phyloP scores from a whole-genome alignment of 139 green algal species.

The Asterochloris erici region DNA sequence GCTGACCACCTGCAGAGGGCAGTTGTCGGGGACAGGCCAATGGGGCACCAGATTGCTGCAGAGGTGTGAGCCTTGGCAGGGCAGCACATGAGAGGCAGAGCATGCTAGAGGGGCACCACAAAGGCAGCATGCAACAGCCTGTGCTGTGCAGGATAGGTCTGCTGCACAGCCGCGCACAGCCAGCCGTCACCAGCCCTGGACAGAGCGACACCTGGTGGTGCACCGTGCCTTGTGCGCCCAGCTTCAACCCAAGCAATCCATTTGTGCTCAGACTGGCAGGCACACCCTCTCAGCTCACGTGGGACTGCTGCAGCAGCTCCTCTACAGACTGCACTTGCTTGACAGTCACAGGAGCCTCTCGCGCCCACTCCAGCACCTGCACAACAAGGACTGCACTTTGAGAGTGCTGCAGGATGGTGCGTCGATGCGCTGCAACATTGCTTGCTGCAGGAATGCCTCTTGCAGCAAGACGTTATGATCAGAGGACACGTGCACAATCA shows the following conservation, averaged over 20 bases:
- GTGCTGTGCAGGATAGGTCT: too few species aligned
- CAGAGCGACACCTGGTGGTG: background rate
- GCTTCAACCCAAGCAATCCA: background rate
- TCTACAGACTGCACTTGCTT: conserved; percentile 78
- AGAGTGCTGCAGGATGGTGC: too few species aligned
- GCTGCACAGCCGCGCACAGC: too few species aligned
- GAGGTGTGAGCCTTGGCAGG: background rate
- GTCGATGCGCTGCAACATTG: too few species aligned
- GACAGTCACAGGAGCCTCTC: conserved; percentile 71
- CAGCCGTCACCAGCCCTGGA: too few species aligned
- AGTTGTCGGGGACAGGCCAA: background rate
- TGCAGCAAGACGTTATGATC: too few species aligned
- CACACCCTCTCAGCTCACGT: conserved; percentile 56
- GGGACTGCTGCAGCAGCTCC: conserved; percentile 82
- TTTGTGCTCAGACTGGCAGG: background rate
- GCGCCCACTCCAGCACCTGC: conserved; percentile 66
- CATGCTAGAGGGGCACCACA: too few species aligned
- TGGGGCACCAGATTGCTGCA: too few species aligned
- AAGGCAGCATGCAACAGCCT: too few species aligned
- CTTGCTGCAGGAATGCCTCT: too few species aligned
- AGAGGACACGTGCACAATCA: too few species aligned
- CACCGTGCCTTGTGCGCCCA: background rate
- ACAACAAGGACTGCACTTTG: background rate
- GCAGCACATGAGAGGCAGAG: background rate
- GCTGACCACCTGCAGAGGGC: conserved; percentile 61